Base-by-base conservation (phyloP, 176 grass and related monocot species). In the Paspalum notatum region DNA sequence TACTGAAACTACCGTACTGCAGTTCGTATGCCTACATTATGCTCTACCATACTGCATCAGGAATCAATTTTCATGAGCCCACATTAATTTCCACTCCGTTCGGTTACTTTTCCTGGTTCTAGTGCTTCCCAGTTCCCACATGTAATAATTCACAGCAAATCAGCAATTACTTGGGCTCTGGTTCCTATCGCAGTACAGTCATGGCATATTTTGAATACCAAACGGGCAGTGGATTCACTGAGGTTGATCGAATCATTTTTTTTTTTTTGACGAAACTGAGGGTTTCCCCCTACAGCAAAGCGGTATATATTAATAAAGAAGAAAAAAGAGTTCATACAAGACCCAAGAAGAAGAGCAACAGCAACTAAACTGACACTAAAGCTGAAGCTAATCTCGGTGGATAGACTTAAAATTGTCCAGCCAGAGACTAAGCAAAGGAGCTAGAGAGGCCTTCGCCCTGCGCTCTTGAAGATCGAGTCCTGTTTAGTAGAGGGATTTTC, bases 1-100 rank as follows among this genome's bases (percentile, higher is more conserved):
- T 64, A 55, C 7, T 72, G 86, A 87, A 78, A 58, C 12, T 8
- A 32, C 1, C 44, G 37, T 21, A 48, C 32, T 12, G 16, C 44
- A 14, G 13, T 0, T 16, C n/a, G 0, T 15, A 81, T 12, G 48
- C 21, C 6, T 15, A 75, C 58, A 6, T 68, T 51, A 49, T 22
- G 16, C 15, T 5, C 12, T 25, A 61, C 3, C 7, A 27, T 11
- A 20, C 16, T 66, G 67, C 25, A 60, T 32, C 59, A 58, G n/a
- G 18, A 56, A 44, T 3, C 9, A 20, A 15, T 9, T 21, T 41
- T 66, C 66, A 72, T 5, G 48, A 49, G 42, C 0, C 40, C 8
- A 42, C 15, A 12, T 9, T 63, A 48, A 3, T 21, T 55, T 78
- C 48, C 20, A 72, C 7, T 50, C 1, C 39, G 62, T 56, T 68